Evolutionary conservation across 805 yeast genomes (phyloP).

Genomic region (Sugiyamaella americana): DNA sequence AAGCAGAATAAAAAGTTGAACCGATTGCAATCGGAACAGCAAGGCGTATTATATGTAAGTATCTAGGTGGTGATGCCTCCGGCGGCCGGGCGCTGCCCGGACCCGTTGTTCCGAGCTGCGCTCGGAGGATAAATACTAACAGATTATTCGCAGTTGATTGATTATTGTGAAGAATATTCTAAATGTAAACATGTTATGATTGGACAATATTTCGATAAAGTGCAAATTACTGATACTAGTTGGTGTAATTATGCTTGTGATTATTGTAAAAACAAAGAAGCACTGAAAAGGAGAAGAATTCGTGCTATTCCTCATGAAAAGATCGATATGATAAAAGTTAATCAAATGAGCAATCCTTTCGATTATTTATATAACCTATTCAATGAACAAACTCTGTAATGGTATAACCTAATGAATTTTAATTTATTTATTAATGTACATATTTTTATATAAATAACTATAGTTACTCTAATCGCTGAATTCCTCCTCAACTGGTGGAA

Average conservation of each 20-base stretch:
- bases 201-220: conserved; percentile 21
- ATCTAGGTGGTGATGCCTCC: not conserved
- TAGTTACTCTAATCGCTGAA: not conserved
- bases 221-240: conserved; percentile 5
- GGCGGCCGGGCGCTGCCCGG: not conserved
- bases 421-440: no score
- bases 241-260: conserved; percentile 22
- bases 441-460: no score
- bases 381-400: no score
- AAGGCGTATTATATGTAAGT: not conserved
- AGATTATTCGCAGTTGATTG: conserved; percentile 7
- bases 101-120: not conserved
- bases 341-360: not conserved
- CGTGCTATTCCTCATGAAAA: not conserved
- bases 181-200: conserved; percentile 21
- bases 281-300: conserved; percentile 2
- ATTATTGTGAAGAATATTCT: conserved; percentile 12
- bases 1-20: not conserved
- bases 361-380: not conserved
- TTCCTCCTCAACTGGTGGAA: not conserved
- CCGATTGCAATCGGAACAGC: not conserved
- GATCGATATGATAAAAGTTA: not conserved
- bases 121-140: not conserved
- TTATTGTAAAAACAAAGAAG: conserved; percentile 16
- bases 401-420: no score